Percentiles rank a stretch among this genome's conserved stretches.
Evolutionary conservation across 2,329 filamentous ascomycete genomes (phyloP).

Genomic region (Pezicula rhizophila): DNA sequence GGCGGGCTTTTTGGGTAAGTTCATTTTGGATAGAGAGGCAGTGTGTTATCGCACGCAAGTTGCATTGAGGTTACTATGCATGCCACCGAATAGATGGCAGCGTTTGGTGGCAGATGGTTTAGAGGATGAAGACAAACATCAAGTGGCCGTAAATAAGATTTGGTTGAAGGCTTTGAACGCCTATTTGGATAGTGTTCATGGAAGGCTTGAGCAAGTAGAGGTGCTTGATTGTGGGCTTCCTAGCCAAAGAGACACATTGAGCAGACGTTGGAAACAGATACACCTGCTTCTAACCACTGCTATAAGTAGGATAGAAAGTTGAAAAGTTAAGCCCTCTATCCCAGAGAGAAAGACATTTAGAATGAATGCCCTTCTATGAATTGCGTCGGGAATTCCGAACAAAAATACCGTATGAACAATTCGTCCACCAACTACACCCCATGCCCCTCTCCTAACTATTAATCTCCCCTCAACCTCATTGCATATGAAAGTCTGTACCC

Average conservation of each 20-base stretch:
- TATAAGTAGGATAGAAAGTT: not conserved
- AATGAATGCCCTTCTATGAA: too few relatives aligned
- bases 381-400: too few relatives aligned
- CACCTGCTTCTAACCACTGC: not conserved
- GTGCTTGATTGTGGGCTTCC: not conserved
- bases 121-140: conserved; percentile 40
- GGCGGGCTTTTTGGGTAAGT: conserved; percentile 43
- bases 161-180: conserved; percentile 25
- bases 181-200: not conserved
- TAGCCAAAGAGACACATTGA: not conserved
- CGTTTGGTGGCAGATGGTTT: conserved; percentile 37
- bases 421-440: too few relatives aligned
- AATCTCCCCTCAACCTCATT: too few relatives aligned
- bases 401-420: too few relatives aligned
- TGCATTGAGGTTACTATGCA: conserved; percentile 37
- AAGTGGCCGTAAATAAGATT: conserved; percentile 32
- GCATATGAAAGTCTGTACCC: too few relatives aligned
- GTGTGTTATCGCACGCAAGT: conserved; percentile 52
- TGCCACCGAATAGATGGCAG: conserved; percentile 36
- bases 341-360: too few relatives aligned
- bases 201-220: not conserved
- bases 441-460: too few relatives aligned
- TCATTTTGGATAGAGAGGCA: conserved; percentile 42
- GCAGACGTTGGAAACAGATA: conserved; percentile 1
- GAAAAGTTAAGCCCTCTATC: too few relatives aligned